Evolutionary conservation across 495 filamentous ascomycete genomes (phyloP), one percentile per base, ranked within the genome.

Genomic region (Penicillium flavigenum): DNA sequence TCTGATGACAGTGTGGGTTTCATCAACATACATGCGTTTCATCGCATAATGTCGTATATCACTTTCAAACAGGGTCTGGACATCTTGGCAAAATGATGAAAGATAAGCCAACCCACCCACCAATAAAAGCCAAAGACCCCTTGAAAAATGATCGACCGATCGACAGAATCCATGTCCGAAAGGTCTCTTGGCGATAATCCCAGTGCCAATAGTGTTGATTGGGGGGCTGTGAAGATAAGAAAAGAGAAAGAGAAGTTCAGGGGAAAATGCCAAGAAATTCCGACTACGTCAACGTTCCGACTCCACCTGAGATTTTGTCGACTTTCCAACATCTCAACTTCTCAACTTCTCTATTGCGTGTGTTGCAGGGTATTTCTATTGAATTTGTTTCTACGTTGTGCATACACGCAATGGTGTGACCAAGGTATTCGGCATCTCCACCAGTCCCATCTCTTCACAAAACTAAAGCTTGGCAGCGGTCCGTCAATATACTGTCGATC

Each of bases 381-480:
- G 46, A 17, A 34, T 17, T 11, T 17, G 26, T 31, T 31, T 48
- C 16, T 17, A 29, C 27, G 17, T 17, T 26, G 22, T 41, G 41
- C 39, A 34, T 54, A 31, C 38, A 47, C 53, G 32, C 53, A 55
- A 55, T 55, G 19, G 53, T 55, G 53, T 47, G 8, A 47, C 53
- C 34, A 29, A 26, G 16, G 20, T 16, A 48, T 43, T 19, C 7
- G 8, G 10, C 45, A 9, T 31, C 2, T 32, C 26, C 22, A 29
- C 34, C 55, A 42, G 54, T 39, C 43, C 26, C 0, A 27, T 43
- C 41, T 59, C 10, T 42, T 44, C 58, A 70, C 63, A 59, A 26
- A 59, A 26, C 14, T 7, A 62, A 71, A 69, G 67, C 72, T 75
- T 73, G 72, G 71, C 72, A 69, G 71, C 64, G 71, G 71, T 53